Conservation (phyloP, 257 asterid species). For the Jaltomata sinuosa region DNA sequence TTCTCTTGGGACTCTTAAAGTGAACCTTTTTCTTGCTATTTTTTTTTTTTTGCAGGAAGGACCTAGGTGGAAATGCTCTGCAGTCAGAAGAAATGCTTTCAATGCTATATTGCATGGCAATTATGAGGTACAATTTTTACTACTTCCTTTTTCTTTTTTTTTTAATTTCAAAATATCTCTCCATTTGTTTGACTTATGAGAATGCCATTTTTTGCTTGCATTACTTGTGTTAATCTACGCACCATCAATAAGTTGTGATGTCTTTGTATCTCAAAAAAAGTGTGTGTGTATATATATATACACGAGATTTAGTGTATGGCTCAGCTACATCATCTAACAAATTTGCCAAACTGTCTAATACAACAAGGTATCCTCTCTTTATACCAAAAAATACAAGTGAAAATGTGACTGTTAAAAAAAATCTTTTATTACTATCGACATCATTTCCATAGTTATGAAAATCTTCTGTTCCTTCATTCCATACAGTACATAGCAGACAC, state of each 20-base stretch:
- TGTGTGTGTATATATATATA: too few relatives aligned
- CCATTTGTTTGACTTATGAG: background rate
- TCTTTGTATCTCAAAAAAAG: too few relatives aligned
- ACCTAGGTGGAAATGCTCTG: slow-evolving; percentile 27
- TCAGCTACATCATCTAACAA: background rate
- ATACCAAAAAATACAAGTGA: background rate
- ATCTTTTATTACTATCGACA: background rate
- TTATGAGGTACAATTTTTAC: slow-evolving; percentile 63
- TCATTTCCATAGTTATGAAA: background rate
- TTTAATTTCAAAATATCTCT: background rate
- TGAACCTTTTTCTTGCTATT: background rate
- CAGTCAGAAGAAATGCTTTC: slow-evolving; percentile 67
- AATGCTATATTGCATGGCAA: slow-evolving; percentile 73
- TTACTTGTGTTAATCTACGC: background rate
- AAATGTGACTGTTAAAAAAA: too few relatives aligned
- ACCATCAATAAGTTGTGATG: background rate
- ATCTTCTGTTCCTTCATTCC: background rate
- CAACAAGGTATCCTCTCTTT: background rate
- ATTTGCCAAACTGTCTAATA: background rate
- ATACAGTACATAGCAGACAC: background rate
- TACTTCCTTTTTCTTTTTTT: background rate
- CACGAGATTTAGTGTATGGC: background rate
- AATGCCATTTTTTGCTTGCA: background rate
- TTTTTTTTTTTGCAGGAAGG: slow-evolving; percentile 32
- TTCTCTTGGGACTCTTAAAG: background rate